Evolutionary conservation across 306 rosid species (phyloP), one percentile per base, ranked within the genome.

Genomic region (Herpetospermum pedunculosum): DNA sequence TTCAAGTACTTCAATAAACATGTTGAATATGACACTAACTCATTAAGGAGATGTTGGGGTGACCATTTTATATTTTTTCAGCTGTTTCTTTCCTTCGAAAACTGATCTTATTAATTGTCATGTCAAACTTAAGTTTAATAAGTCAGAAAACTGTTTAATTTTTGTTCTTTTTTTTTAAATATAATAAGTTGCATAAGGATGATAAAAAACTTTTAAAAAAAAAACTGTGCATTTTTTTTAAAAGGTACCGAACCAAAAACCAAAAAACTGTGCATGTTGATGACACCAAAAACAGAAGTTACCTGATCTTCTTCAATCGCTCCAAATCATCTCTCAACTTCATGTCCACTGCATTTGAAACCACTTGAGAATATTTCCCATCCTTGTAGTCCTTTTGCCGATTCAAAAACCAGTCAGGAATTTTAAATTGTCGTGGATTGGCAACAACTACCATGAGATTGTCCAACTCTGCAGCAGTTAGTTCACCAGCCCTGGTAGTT

Each of bases 251-350:
- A n/a, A n/a, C n/a, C n/a, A n/a, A n/a, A n/a, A 28, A 29, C 34
- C 29, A 25, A 12, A 26, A 28, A 13, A 57, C n/a, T 5, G 21
- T 15, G 12, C 67, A 30, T 29, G 67, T 59, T 59, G 41, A 19
- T 65, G 34, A 65, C 32, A 35, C n/a, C 49, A 21, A n/a, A 65
- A 40, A 1, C 5, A 65, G 50, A 65, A 50, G 34, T 14, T 34
- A 90, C 96, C 96, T 90, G 82, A 90, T 90, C 87, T 90, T 90
- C 91, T 90, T 90, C 88, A 90, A 82, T n/a, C 96, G 84, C 85
- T 90, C 96, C 32, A 90, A 87, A 77, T 90, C 92, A 80, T 90
- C 96, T 84, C 96, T 88, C 43, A 88, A 87, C 83, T 90, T 90
- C 96, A 90, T 90, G 77, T 90, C 96, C 89, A 90, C 68, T 10